Evolutionary conservation across 805 yeast genomes (phyloP), one percentile per base, ranked within the genome.

Genomic region (Ogataea corticis): DNA sequence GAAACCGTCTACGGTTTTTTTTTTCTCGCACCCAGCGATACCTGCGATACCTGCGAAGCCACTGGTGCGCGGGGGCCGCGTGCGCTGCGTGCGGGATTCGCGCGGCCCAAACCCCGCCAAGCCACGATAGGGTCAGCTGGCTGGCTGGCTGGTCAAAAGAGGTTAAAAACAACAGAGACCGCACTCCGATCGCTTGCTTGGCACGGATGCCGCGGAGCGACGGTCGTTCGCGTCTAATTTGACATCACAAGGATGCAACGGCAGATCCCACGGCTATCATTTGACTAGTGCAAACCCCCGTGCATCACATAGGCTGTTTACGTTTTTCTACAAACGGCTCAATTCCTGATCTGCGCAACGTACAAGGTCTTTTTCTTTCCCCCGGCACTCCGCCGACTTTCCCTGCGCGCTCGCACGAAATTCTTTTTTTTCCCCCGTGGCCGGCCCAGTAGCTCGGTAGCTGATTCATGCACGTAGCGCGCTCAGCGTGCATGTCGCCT

Each of bases 321-420:
- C 40, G 15, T 27, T 27, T 37, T 37, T 17, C 40, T 37, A 2
- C 14, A 37, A 37, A 25, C 31, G 40, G 40, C 32, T 19, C 10
- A 12, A 7, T 7, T 3, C 17, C 33, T 15, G 40, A 28, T 37
- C 21, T 35, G 38, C 38, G 18, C 38, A 16, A 14, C 25, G 7
- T 21, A 9, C 25, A 21, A 21, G 25, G 5, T 21, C 25, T 21
- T 21, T 21, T 21, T 21, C 13, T 11, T 28, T 6, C 6, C 31
- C 11, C 31, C 14, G 14, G 11, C 14, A 7, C 31, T 13, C 31
- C 13, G 31, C 5, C 31, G 31, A 6, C 9, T 9, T 5, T 21
- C 25, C 9, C 25, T 9, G 25, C 25, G 25, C 25, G 25, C 5
- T 21, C 7, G 25, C 25, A 21, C 25, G 25, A 9, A 21, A 21